Evolutionary conservation across 78 protist species (phyloP).

Genomic region (Dictyostelium brefeldianum): DNA sequence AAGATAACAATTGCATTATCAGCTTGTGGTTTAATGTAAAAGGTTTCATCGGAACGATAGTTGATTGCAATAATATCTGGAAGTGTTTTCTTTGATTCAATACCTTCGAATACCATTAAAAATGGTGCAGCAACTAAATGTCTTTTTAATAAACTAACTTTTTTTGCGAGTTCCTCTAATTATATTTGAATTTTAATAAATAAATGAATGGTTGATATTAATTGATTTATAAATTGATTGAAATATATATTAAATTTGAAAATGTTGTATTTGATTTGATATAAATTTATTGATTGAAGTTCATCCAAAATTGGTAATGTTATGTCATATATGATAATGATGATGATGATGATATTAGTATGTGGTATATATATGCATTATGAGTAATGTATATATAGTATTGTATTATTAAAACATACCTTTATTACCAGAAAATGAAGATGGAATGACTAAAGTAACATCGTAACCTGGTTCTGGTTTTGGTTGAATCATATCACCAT

Average conservation of each 20-base stretch:
- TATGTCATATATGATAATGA: no score
- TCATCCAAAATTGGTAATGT: no score
- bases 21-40: conserved; percentile 78
- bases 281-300: background rate
- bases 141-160: conserved; percentile 83
- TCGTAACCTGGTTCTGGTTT: conserved; percentile 82
- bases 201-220: background rate
- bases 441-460: conserved; percentile 45
- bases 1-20: conserved; percentile 90
- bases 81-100: conserved; percentile 62
- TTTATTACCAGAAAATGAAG: conserved; percentile 53
- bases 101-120: conserved; percentile 73
- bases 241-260: no score
- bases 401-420: conserved; percentile 3
- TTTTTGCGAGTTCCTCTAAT: conserved; percentile 72
- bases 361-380: no score
- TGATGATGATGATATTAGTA: no score
- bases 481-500: conserved; percentile 74
- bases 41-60: conserved; percentile 83
- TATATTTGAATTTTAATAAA: no score
- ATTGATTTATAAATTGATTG: background rate
- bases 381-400: no score
- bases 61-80: conserved; percentile 57
- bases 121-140: conserved; percentile 89
- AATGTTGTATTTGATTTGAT: background rate